Evolutionary conservation across 2,329 filamentous ascomycete genomes (phyloP).

Genomic region (Xylariaceae sp.): DNA sequence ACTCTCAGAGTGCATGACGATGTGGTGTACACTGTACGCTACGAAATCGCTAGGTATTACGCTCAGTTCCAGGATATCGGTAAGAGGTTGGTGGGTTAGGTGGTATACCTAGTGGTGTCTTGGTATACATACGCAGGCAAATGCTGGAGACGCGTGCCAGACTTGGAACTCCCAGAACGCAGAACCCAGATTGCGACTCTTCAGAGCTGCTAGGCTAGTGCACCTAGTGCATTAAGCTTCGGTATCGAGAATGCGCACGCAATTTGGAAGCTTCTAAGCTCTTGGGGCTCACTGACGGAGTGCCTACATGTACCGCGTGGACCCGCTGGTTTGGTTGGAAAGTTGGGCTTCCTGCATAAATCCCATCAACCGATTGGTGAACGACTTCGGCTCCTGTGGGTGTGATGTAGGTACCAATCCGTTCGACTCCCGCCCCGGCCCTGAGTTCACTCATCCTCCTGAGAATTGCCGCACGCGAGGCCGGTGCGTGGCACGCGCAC

Average conservation of each 20-base stretch:
- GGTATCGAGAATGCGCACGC: not conserved
- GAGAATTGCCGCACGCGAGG: not conserved
- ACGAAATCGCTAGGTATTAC: too few relatives aligned
- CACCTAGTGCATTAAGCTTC: not conserved
- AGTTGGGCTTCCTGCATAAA: not conserved
- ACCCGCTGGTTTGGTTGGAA: not conserved
- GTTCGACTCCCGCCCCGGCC: not conserved
- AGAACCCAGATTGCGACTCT: too few relatives aligned
- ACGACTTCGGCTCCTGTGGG: not conserved
- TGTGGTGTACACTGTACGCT: too few relatives aligned
- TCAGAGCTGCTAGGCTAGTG: too few relatives aligned
- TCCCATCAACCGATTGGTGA: not conserved
- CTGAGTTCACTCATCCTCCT: not conserved
- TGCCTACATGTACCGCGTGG: not conserved
- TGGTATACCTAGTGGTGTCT: too few relatives aligned
- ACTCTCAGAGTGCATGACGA: too few relatives aligned
- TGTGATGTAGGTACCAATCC: not conserved
- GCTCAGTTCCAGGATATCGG: too few relatives aligned
- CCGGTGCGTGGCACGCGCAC: not conserved
- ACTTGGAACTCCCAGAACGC: too few relatives aligned
- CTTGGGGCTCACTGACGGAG: not conserved
- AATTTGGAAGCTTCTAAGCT: not conserved
- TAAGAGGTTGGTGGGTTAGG: too few relatives aligned
- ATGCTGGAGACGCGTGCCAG: too few relatives aligned
- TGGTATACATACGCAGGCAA: too few relatives aligned